These are phyloP conservation scores for Boletellus ananiceps DNA, from an alignment of 768 basidiomycete species.

Conservation along the genomic window DNA sequence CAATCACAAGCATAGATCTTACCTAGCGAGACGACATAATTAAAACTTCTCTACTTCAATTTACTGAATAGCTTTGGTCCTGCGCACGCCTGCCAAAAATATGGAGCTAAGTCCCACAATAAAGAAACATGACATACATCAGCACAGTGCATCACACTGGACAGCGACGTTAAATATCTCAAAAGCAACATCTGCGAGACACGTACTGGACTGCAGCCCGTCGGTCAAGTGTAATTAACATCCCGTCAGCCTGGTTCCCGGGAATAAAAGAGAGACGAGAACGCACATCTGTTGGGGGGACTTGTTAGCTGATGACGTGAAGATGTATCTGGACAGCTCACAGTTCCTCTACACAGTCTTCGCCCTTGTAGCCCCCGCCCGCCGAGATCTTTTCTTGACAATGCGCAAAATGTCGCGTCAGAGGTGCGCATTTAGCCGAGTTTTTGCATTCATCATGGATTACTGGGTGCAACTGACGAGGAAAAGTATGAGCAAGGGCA, in stretches of 20 bases:
- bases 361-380: slow-evolving; percentile 82
- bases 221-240: not conserved
- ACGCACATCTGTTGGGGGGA: slow-evolving; percentile 23
- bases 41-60: slow-evolving; percentile 36
- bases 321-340: slow-evolving; percentile 36
- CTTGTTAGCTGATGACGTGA: not conserved
- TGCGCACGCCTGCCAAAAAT: slow-evolving; percentile 39
- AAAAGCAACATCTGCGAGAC: not conserved
- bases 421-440: slow-evolving; percentile 57
- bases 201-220: slow-evolving; percentile 62
- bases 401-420: slow-evolving; percentile 82
- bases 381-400: slow-evolving; percentile 83
- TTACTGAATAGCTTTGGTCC: slow-evolving; percentile 83
- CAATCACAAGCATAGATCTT: not conserved
- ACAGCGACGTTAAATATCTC: slow-evolving; percentile 5
- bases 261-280: not conserved
- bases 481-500: not conserved
- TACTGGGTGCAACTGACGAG: slow-evolving; percentile 55
- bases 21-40: slow-evolving; percentile 17
- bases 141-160: slow-evolving; percentile 88
- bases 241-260: slow-evolving; percentile 8
- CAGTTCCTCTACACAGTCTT: slow-evolving; percentile 93
- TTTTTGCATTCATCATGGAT: slow-evolving; percentile 75
- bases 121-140: slow-evolving; percentile 52
- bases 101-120: not conserved